These are phyloP conservation scores for Rhodotorula diobovata DNA, from an alignment of 768 basidiomycete genomes.

Conservation along the genomic window DNA sequence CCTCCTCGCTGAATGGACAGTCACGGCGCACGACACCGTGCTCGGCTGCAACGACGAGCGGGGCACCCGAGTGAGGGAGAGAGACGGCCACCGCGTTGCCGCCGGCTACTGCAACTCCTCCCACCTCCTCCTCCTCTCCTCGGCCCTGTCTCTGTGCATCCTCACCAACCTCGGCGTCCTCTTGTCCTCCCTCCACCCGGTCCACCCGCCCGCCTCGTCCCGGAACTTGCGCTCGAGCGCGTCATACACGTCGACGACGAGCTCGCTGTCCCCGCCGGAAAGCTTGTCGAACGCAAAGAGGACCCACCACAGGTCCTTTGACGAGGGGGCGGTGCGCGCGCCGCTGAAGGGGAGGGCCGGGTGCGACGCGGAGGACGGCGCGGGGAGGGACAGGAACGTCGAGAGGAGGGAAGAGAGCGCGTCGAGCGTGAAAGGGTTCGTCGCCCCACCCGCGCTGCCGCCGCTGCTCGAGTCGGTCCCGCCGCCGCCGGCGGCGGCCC, in stretches of 20 bases:
- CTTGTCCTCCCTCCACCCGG: slow-evolving; percentile 18
- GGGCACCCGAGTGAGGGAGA: not conserved
- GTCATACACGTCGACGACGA: slow-evolving; percentile 59
- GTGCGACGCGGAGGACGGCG: not conserved
- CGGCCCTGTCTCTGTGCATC: not conserved
- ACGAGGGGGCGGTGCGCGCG: slow-evolving; percentile 43
- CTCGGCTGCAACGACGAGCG: too few relatives aligned
- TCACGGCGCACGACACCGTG: too few relatives aligned
- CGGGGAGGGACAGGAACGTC: slow-evolving; percentile 59
- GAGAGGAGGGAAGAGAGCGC: slow-evolving; percentile 60
- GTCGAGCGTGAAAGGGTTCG: slow-evolving; percentile 55
- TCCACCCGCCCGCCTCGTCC: not conserved
- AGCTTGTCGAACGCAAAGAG: slow-evolving; percentile 62
- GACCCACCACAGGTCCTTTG: slow-evolving; percentile 63
- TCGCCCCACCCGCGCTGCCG: not conserved
- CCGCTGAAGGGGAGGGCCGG: slow-evolving; percentile 31
- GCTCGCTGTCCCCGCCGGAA: slow-evolving; percentile 54
- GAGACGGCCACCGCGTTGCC: not conserved
- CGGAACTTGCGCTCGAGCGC: slow-evolving; percentile 57
- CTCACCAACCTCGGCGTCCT: slow-evolving; percentile 1
- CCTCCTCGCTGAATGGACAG: too few relatives aligned
- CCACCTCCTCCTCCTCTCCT: not conserved
- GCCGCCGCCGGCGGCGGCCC: too few relatives aligned
- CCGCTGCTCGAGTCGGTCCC: too few relatives aligned
- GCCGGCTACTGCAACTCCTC: slow-evolving; percentile 9